phyloP scores from a whole-genome alignment of 1,284 basidiomycete genomes.

The Ceratobasidium sp. region DNA sequence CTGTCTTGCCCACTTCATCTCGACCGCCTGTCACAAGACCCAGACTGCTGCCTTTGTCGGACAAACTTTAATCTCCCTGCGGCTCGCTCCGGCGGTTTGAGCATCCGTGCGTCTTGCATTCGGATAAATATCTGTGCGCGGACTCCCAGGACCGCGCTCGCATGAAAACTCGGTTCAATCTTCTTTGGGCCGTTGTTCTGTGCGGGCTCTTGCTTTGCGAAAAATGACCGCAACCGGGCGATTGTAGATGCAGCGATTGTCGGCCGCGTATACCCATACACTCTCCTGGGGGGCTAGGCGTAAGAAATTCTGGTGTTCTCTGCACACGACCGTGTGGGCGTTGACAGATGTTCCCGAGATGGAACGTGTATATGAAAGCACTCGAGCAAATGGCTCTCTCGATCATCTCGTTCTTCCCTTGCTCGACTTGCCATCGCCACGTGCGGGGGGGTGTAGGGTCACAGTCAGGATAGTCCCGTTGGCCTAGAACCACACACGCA shows the following conservation, averaged over 20 bases:
- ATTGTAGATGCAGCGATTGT: neutral
- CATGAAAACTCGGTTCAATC: neutral
- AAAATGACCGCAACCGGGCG: constrained; percentile 3
- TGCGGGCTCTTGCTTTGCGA: neutral
- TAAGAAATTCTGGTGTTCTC: neutral
- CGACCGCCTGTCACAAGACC: neutral
- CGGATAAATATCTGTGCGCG: neutral
- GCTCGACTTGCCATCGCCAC: neutral
- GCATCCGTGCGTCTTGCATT: neutral
- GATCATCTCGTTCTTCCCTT: constrained; percentile 1
- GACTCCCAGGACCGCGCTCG: constrained; percentile 2
- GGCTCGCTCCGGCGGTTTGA: neutral
- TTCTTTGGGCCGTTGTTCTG: constrained; percentile 3
- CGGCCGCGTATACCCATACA: neutral
- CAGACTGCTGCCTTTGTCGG: neutral
- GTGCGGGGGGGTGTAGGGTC: constrained; percentile 7
- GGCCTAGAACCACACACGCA: neutral
- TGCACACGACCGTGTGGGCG: neutral
- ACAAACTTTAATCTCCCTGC: neutral
- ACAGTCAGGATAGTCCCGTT: neutral
- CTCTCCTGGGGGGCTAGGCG: neutral
- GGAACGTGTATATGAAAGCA: neutral
- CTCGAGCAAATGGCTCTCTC: constrained; percentile 8
- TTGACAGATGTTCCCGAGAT: constrained; percentile 7
- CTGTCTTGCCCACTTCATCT: neutral